phyloP scores from a whole-genome alignment of 805 yeast species.

The Torulaspora maleeae region DNA sequence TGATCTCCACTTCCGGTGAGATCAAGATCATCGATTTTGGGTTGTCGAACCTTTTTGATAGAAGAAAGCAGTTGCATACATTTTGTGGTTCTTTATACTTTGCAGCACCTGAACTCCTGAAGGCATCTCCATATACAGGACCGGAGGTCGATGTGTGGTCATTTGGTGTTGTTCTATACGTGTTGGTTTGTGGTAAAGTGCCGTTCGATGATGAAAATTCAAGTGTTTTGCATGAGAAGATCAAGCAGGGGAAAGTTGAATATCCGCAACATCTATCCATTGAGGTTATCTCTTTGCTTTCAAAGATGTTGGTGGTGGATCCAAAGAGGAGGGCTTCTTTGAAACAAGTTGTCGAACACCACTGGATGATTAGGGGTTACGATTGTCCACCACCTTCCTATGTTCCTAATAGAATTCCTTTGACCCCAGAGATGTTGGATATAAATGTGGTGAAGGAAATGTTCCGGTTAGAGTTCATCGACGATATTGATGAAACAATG shows the following conservation, averaged over 20 bases:
- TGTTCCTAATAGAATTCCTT: constrained; percentile 74
- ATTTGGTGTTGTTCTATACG: constrained; percentile 93
- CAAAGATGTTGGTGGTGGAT: constrained; percentile 88
- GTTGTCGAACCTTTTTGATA: constrained; percentile 77
- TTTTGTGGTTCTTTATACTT: constrained; percentile 96
- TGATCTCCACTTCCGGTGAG: constrained; percentile 91
- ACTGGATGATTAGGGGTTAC: constrained; percentile 91
- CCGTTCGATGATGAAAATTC: constrained; percentile 97
- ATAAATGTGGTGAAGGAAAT: constrained; percentile 67
- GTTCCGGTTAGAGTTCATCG: constrained; percentile 72
- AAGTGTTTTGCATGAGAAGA: constrained; percentile 86
- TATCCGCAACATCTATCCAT: constrained; percentile 78
- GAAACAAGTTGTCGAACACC: constrained; percentile 75
- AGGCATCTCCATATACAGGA: constrained; percentile 88
- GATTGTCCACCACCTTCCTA: constrained; percentile 67
- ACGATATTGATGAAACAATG: constrained; percentile 50
- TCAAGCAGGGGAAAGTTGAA: constrained; percentile 86
- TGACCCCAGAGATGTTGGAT: constrained; percentile 39
- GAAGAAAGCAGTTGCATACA: constrained; percentile 70
- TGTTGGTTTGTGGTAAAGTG: constrained; percentile 93
- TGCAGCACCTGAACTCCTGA: constrained; percentile 95
- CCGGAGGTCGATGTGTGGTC: constrained; percentile 99
- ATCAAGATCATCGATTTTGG: constrained; percentile 96
- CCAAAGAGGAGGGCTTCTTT: constrained; percentile 76
- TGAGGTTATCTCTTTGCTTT: constrained; percentile 73